Base-by-base conservation (phyloP, 805 yeast genomes). In the Sporopachydermia quercuum region DNA sequence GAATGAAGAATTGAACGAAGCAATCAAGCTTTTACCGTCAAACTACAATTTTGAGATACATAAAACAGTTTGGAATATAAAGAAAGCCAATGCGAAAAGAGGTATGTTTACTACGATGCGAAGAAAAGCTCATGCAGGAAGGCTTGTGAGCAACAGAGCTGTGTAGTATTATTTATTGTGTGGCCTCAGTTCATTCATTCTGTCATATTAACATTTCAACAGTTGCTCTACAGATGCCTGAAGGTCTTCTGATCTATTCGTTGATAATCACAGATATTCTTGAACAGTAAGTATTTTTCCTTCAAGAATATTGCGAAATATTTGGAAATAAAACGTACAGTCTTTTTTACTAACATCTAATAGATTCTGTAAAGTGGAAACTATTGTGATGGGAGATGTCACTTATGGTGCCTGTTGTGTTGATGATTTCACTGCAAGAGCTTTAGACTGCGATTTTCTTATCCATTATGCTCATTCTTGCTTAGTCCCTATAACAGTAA, bases 391-490 rank as follows among this genome's bases (percentile, higher is more conserved):
- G 98, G 98, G 98, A 2, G 98, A 91, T 57, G 98, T 91, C 0
- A 84, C 96, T 0, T 91, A 91, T 53, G 98, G 98, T 35, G 98
- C 98, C 0, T 91, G 98, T 56, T 91, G 98, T 60, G 86, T 91
- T 37, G 98, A 91, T 56, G 98, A 91, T 54, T 91, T 68, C 54
- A 87, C 98, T 0, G 98, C 98, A 2, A 66, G 87, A 46, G 76
- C 97, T 0, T 59, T 91, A 18, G 95, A 82, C 38, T 91, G 98
- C 60, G 98, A 91, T 54, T 80, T 87, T 51, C 76, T 91, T 43
- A 85, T 89, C 11, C 98, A 91, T 60, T 91, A 91, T 58, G 98
- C 98, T 1, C 98, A 91, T 56, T 85, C 95, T 4, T 91, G 98
- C 60, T 65, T 91, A 37, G 96, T 91, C 1, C 98, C 98, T 2